A percentile compares a stretch with the other conserved stretches of the same genome.
Conservation (phyloP, 2,329 filamentous ascomycete genomes). For the Endothia cerciana region DNA sequence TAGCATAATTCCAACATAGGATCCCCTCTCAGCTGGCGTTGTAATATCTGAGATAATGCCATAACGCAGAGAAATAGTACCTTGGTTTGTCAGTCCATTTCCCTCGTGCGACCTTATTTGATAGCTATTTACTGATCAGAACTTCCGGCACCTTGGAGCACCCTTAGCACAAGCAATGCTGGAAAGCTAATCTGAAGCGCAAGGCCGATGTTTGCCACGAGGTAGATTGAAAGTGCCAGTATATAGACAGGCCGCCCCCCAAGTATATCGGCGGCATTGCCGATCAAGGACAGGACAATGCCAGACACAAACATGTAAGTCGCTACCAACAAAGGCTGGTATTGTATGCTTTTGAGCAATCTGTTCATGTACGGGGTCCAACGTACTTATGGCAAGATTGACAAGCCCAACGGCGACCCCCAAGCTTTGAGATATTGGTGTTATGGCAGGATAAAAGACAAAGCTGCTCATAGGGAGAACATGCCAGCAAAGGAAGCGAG, state of each 20-base stretch:
- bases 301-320: constrained; percentile 45
- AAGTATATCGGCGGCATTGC: constrained; percentile 43
- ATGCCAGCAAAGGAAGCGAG: constrained; percentile 31
- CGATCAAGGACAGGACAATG: constrained; percentile 45
- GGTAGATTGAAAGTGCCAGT: constrained; percentile 41
- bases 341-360: too few relatives aligned
- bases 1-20: constrained; percentile 52
- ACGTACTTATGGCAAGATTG: constrained; percentile 41
- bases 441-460: constrained; percentile 33
- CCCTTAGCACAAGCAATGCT: constrained; percentile 46
- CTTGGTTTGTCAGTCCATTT: background rate
- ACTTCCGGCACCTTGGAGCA: constrained; percentile 48
- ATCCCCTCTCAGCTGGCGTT: constrained; percentile 53
- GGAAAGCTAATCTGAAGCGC: constrained; percentile 41
- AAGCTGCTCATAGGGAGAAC: constrained; percentile 34
- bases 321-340: background rate
- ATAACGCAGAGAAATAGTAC: constrained; percentile 33
- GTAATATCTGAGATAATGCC: constrained; percentile 57
- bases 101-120: constrained; percentile 13
- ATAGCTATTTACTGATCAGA: constrained; percentile 43
- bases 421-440: constrained; percentile 29
- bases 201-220: constrained; percentile 43
- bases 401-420: constrained; percentile 31
- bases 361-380: constrained; percentile 20
- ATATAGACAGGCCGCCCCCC: constrained; percentile 46